Base-by-base conservation (phyloP, 2,329 filamentous ascomycete genomes). In the Arachnomyces sp. region DNA sequence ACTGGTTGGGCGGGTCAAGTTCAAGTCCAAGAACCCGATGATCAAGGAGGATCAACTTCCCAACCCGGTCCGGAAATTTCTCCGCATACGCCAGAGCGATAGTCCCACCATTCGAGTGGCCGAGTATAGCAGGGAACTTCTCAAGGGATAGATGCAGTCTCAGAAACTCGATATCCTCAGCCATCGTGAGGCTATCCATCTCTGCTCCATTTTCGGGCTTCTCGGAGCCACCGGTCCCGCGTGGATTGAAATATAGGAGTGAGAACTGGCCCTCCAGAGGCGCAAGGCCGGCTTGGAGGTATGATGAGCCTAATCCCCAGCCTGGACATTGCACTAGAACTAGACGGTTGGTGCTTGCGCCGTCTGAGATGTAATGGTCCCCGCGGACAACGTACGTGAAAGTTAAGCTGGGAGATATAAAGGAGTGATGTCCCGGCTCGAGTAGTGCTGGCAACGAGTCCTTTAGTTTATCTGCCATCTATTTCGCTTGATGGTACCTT, bases 11-110 rank as follows among this genome's bases (percentile, higher is more conserved):
- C n/a, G 37, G 34, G 7, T 42, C 42, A 32, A 48, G 45, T 14
- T 30, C 37, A n/a, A 47, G 29, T 8, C 54, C 52, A 16, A 52
- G 34, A 28, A 59, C 31, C 32, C 53, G 45, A 21, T 52, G 48
- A 15, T 49, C 43, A 25, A 56, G 16, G 2, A 57, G 48, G 7
- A 56, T 37, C 3, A 59, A 36, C 15, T 41, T 52, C n/a, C 44
- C 42, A 3, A 59, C 49, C 9, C 44, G 41, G 4, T 34, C 18
- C 2, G 54, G 52, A 42, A 44, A 52, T 14, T 38, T 36, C 41
- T 56, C 50, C 6, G 54, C 54, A 29, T 56, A 59, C 3, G 44
- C 52, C 5, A 57, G 43, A 4, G 44, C 54, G n/a, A 59, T 51
- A 2, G 50, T 47, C 2, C 53, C 55, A 17, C 55, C 54, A 37